A percentile compares a stretch with the other conserved stretches of the same genome.
These are phyloP conservation scores for Phytophthora lateralis DNA, from an alignment of 352 stramenopile species.

Conservation along the genomic window DNA sequence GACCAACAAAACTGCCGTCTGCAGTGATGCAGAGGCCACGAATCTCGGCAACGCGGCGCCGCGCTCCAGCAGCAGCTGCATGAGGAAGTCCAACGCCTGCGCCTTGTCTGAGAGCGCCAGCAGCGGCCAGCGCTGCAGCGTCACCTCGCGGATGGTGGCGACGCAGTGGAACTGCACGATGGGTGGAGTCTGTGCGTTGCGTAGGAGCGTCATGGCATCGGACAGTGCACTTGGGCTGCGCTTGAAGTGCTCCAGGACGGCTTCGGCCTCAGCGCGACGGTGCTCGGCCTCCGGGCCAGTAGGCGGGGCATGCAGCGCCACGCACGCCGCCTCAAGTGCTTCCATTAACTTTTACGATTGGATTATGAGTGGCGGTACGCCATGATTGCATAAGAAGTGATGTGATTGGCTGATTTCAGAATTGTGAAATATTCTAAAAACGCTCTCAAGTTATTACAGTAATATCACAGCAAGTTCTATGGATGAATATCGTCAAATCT, in stretches of 20 bases:
- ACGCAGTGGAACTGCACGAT: conserved; percentile 87
- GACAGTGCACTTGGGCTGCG: conserved; percentile 64
- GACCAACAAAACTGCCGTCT: conserved; percentile 77
- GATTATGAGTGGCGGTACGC: conserved; percentile 1
- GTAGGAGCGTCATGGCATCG: conserved; percentile 66
- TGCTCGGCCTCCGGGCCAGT: conserved; percentile 50
- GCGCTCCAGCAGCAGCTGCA: conserved; percentile 78
- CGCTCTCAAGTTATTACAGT: too few species aligned
- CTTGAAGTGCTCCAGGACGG: conserved; percentile 82
- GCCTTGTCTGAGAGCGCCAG: conserved; percentile 54
- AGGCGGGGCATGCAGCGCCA: conserved; percentile 70
- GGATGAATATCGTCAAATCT: too few species aligned
- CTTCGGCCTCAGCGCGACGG: conserved; percentile 65
- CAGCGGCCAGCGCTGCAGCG: conserved; percentile 66
- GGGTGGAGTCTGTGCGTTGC: conserved; percentile 31
- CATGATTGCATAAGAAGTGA: background rate
- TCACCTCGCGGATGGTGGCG: conserved; percentile 76
- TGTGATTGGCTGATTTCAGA: background rate
- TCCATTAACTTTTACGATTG: conserved; percentile 41
- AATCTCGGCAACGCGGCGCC: conserved; percentile 57
- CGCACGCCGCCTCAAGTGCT: conserved; percentile 67
- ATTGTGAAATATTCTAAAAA: conserved; percentile 2
- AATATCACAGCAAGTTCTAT: too few species aligned
- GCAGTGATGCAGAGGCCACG: conserved; percentile 64
- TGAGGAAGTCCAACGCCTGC: conserved; percentile 72